A percentile compares a stretch with the other conserved stretches of the same genome.
Conservation (phyloP, 192 early-diverging fungal genomes). For the Haplosporangium gracile region DNA sequence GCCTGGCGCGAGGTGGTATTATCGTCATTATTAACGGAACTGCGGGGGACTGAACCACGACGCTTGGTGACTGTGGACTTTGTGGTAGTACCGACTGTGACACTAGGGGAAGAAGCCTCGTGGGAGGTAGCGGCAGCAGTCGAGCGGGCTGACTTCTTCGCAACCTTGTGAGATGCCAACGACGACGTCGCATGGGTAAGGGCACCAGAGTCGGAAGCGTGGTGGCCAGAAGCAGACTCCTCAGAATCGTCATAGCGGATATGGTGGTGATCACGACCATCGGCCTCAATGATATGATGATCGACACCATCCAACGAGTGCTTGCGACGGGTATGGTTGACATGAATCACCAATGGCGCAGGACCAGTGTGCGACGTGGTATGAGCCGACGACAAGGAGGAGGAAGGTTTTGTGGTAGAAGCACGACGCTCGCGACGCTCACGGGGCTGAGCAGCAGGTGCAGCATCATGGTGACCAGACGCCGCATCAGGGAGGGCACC, state of each 20-base stretch:
- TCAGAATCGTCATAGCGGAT: slow-evolving; percentile 9
- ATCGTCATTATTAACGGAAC: no score
- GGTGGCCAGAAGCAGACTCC: neutral
- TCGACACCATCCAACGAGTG: slow-evolving; percentile 15
- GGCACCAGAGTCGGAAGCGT: neutral
- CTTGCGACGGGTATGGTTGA: slow-evolving; percentile 15
- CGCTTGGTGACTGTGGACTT: neutral
- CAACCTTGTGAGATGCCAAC: neutral
- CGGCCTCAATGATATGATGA: slow-evolving; percentile 16
- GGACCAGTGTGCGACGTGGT: neutral
- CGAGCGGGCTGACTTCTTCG: neutral
- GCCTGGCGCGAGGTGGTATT: neutral
- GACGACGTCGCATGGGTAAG: neutral
- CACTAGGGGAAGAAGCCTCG: neutral
- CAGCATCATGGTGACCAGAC: neutral
- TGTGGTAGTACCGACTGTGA: no score
- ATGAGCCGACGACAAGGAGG: neutral
- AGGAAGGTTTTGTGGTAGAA: neutral
- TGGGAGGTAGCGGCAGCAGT: slow-evolving; percentile 2
- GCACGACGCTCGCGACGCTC: neutral
- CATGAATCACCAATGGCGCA: slow-evolving; percentile 10
- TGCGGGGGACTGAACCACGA: no score
- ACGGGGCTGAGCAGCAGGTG: neutral
- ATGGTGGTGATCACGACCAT: slow-evolving; percentile 29
- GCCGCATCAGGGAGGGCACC: neutral